Evolutionary conservation across 148 eudicot species (phyloP).

Genomic region (Cornus suecica): DNA sequence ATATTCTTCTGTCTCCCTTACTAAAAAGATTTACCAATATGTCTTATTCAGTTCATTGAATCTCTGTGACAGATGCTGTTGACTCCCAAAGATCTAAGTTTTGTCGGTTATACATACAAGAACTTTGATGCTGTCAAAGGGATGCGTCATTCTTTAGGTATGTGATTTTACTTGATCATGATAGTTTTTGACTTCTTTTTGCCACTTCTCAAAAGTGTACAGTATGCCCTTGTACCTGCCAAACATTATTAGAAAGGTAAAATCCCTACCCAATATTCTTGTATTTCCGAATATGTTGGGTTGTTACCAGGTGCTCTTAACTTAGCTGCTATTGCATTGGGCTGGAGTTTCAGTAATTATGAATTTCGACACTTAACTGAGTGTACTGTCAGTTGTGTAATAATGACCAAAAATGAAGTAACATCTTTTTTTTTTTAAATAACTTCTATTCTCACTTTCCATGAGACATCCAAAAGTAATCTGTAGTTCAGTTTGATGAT

Average conservation of each 20-base stretch:
- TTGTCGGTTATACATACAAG: slow-evolving; percentile 66
- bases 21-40: slow-evolving; percentile 1
- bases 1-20: not conserved
- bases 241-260: not conserved
- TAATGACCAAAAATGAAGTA: not conserved
- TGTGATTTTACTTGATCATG: slow-evolving; percentile 6
- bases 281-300: not conserved
- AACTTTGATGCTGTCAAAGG: slow-evolving; percentile 54
- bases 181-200: not conserved
- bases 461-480: not conserved
- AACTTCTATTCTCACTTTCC: not conserved
- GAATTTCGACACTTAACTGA: not conserved
- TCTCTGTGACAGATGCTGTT: slow-evolving; percentile 35
- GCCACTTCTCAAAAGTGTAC: not conserved
- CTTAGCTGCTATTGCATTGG: not conserved
- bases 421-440: no score
- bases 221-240: slow-evolving; percentile 1
- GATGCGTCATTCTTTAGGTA: slow-evolving; percentile 27
- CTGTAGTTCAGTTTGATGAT: not conserved
- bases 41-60: slow-evolving; percentile 4
- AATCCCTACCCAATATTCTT: not conserved
- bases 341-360: not conserved
- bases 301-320: not conserved
- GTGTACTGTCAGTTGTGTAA: not conserved
- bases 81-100: slow-evolving; percentile 52